A percentile compares a stretch with the other conserved stretches of the same genome.
phyloP scores from a whole-genome alignment of 179 eudicot species.

The Carnegiea gigantea region DNA sequence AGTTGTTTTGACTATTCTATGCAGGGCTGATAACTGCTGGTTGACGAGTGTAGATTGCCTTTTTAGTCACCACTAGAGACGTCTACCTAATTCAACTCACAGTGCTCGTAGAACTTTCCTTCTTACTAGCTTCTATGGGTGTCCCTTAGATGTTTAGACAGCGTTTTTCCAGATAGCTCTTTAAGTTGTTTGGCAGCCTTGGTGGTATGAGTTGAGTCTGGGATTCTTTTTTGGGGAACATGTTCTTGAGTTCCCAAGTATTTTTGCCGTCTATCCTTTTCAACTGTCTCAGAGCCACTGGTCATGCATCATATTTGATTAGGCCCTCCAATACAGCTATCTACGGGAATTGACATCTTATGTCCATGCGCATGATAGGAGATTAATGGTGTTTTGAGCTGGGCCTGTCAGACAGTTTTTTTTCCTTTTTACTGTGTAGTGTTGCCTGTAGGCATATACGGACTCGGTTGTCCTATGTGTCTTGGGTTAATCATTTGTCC shows the following conservation, averaged over 20 bases:
- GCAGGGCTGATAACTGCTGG: constrained; percentile 61
- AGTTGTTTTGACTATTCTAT: constrained; percentile 11
- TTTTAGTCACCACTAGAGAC: constrained; percentile 47
- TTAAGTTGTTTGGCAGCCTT: constrained; percentile 25
- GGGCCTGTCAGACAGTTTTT: constrained; percentile 34
- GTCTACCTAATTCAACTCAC: constrained; percentile 33
- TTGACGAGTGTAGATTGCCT: constrained; percentile 38
- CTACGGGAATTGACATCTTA: constrained; percentile 25
- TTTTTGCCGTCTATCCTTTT: constrained; percentile 19
- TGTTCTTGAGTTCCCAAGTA: constrained; percentile 37
- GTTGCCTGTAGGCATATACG: constrained; percentile 34
- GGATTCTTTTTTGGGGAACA: constrained; percentile 23
- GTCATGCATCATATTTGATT: constrained; percentile 31
- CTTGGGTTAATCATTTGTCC: constrained; percentile 26
- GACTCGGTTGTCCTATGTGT: constrained; percentile 25
- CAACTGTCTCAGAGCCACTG: constrained; percentile 24
- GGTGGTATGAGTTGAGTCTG: constrained; percentile 22
- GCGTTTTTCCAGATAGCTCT: constrained; percentile 24
- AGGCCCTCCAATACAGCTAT: constrained; percentile 36
- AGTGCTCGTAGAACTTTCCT: constrained; percentile 32
- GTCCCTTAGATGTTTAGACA: constrained; percentile 26
- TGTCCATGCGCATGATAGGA: constrained; percentile 30
- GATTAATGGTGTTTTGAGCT: constrained; percentile 40
- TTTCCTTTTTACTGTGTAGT: constrained; percentile 34
- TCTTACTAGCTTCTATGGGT: constrained; percentile 34